Evolutionary conservation across 1,284 basidiomycete species (phyloP).

Genomic region (Ceratobasidium sp.): DNA sequence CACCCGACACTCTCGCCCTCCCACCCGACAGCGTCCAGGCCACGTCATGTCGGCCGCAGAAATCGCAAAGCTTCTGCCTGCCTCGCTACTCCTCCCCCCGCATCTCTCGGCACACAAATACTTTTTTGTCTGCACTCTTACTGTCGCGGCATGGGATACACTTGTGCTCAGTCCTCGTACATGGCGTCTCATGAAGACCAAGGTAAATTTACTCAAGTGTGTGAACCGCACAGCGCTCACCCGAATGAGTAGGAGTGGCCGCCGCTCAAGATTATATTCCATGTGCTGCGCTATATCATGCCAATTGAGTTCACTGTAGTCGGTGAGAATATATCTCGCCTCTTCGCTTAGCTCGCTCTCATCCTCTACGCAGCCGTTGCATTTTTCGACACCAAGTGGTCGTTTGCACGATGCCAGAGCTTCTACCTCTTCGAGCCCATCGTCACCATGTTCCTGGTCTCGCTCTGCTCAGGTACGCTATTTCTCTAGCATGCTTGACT

Average conservation of each 20-base stretch:
- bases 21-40: slow-evolving; percentile 60
- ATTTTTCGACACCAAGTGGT: slow-evolving; percentile 79
- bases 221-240: background rate
- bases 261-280: slow-evolving; percentile 74
- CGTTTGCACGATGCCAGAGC: slow-evolving; percentile 68
- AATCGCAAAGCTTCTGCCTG: slow-evolving; percentile 44
- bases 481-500: slow-evolving; percentile 35
- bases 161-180: slow-evolving; percentile 80
- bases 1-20: slow-evolving; percentile 56
- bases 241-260: slow-evolving; percentile 67
- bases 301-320: slow-evolving; percentile 78
- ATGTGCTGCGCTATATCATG: slow-evolving; percentile 77
- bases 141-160: slow-evolving; percentile 85
- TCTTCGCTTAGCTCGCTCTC: slow-evolving; percentile 41
- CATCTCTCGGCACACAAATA: slow-evolving; percentile 85
- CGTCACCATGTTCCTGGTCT: slow-evolving; percentile 59
- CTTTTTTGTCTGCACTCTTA: slow-evolving; percentile 84
- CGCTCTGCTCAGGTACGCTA: slow-evolving; percentile 30
- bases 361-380: slow-evolving; percentile 65
- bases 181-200: slow-evolving; percentile 72
- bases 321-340: slow-evolving; percentile 59
- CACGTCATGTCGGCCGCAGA: slow-evolving; percentile 38
- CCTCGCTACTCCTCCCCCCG: slow-evolving; percentile 61
- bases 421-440: slow-evolving; percentile 87
- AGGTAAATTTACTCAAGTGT: slow-evolving; percentile 43